These are phyloP conservation scores for Thielaviopsis populi DNA, from an alignment of 2,329 filamentous ascomycete species.

Conservation along the genomic window DNA sequence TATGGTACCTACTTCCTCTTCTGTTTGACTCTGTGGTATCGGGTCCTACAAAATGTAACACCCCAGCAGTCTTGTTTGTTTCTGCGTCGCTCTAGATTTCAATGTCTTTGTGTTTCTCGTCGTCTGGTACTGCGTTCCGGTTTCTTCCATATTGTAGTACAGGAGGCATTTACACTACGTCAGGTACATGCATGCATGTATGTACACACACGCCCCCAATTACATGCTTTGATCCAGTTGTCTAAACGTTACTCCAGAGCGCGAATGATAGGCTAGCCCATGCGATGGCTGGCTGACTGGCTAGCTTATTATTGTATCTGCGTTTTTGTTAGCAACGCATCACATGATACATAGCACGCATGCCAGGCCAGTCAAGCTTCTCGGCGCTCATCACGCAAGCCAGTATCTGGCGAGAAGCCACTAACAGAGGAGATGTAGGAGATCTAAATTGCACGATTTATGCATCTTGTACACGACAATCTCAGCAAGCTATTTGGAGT, in stretches of 20 bases:
- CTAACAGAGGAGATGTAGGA: background rate
- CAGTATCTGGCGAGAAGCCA: background rate
- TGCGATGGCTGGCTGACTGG: background rate
- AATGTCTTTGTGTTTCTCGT: background rate
- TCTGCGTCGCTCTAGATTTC: background rate
- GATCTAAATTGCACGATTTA: background rate
- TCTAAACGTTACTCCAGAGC: background rate
- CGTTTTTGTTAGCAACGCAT: background rate
- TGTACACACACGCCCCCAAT: background rate
- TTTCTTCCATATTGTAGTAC: conserved; percentile 9
- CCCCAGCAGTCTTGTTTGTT: background rate
- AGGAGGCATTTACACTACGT: background rate
- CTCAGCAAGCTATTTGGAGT: background rate
- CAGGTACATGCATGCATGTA: background rate
- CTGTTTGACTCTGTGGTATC: background rate
- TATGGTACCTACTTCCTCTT: background rate
- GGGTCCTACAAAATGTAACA: background rate
- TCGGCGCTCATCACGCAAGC: background rate
- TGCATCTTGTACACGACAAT: background rate
- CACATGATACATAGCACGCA: background rate
- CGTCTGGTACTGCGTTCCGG: conserved; percentile 4
- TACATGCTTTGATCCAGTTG: background rate
- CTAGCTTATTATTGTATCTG: background rate
- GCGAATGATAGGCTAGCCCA: background rate
- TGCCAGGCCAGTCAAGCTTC: background rate